phyloP scores from a whole-genome alignment of 164 flowering plant species.

The Stephania yunnanensis region DNA sequence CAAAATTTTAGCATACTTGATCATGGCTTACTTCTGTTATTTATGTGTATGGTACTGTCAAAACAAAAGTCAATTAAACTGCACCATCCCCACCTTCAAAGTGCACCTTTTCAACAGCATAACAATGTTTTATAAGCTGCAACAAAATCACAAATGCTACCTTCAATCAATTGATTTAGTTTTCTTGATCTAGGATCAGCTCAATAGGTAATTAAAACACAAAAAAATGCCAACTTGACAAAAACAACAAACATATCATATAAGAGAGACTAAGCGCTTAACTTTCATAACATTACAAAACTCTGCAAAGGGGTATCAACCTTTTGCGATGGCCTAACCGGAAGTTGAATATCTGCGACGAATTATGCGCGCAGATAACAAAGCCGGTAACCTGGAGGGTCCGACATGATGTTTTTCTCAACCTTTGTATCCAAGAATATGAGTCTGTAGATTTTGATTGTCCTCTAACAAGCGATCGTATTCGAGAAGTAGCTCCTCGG shows the following conservation, averaged over 20 bases:
- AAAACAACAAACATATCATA: not conserved
- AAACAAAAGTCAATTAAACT: not conserved
- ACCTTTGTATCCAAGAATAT: constrained; percentile 32
- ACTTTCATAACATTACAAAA: not conserved
- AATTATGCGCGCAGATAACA: not conserved
- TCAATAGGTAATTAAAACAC: not conserved
- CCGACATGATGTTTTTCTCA: constrained; percentile 18
- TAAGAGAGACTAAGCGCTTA: not conserved
- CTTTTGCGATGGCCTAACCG: not conserved
- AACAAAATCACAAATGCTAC: not conserved
- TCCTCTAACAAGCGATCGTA: constrained; percentile 85
- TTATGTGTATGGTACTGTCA: not conserved
- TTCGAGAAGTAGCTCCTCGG: constrained; percentile 84
- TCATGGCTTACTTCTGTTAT: not conserved
- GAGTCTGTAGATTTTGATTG: constrained; percentile 80
- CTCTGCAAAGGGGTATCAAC: not conserved
- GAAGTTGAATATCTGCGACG: not conserved
- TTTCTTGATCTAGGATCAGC: not conserved
- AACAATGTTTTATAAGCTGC: not conserved
- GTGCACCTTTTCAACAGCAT: too few species aligned
- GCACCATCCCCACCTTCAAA: not conserved
- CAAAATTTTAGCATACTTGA: not conserved
- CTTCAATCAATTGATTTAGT: constrained; percentile 1
- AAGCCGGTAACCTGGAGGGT: not conserved
- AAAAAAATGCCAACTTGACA: not conserved